phyloP scores from a whole-genome alignment of 1,284 basidiomycete genomes.

The Abortiporus biennis region DNA sequence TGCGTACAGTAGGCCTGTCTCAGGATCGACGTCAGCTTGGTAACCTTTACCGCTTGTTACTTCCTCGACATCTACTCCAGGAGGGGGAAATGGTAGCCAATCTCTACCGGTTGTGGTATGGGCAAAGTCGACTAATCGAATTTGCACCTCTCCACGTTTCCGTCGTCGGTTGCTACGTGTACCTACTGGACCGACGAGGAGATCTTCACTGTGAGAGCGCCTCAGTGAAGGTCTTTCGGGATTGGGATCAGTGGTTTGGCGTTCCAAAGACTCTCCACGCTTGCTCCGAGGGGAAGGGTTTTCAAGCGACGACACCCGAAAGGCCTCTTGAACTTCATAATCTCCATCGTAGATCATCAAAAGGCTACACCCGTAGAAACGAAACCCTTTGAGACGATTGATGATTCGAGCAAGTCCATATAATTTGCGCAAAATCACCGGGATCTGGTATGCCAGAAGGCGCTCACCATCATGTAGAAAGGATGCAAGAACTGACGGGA shows the following conservation, averaged over 20 bases:
- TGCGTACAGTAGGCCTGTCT: slow-evolving; percentile 75
- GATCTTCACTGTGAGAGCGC: slow-evolving; percentile 71
- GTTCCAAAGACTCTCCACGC: slow-evolving; percentile 73
- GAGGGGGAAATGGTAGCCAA: slow-evolving; percentile 65
- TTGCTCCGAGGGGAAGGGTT: slow-evolving; percentile 66
- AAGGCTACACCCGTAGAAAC: slow-evolving; percentile 97
- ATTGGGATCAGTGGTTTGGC: slow-evolving; percentile 21
- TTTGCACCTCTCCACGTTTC: slow-evolving; percentile 88
- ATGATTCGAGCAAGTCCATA: slow-evolving; percentile 93
- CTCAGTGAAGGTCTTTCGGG: slow-evolving; percentile 38
- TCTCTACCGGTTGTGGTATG: slow-evolving; percentile 96
- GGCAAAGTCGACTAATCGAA: slow-evolving; percentile 97
- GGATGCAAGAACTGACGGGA: slow-evolving; percentile 73
- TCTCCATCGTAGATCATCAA: slow-evolving; percentile 99
- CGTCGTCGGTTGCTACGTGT: slow-evolving; percentile 55
- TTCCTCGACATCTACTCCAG: slow-evolving; percentile 28
- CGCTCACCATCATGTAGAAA: slow-evolving; percentile 86
- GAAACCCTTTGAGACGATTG: slow-evolving; percentile 82
- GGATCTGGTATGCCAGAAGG: slow-evolving; percentile 89
- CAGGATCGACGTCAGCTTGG: slow-evolving; percentile 71
- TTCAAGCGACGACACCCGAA: slow-evolving; percentile 54
- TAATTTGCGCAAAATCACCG: slow-evolving; percentile 85
- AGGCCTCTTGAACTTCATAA: slow-evolving; percentile 75
- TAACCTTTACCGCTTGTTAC: slow-evolving; percentile 71
- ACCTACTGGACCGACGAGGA: slow-evolving; percentile 57